A percentile compares a stretch with the other conserved stretches of the same genome.
Conservation (phyloP, 495 filamentous ascomycete genomes). For the Aspergillus sclerotioniger region DNA sequence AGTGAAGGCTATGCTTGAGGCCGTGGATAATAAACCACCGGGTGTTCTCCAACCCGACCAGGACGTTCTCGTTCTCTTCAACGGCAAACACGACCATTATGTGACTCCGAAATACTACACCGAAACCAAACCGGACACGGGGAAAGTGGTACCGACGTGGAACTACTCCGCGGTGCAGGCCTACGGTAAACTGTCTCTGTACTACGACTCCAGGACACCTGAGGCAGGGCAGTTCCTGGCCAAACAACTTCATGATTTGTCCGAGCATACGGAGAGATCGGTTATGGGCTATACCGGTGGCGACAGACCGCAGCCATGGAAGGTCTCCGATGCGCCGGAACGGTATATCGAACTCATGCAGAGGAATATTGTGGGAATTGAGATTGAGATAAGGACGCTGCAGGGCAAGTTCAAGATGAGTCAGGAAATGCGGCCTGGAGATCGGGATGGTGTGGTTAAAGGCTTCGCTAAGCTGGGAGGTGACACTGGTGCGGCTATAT, state of each 20-base stretch:
- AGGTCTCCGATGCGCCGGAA: conserved; percentile 47
- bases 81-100: conserved; percentile 48
- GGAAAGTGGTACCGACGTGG: conserved; percentile 61
- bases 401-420: conserved; percentile 59
- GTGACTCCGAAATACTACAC: conserved; percentile 59
- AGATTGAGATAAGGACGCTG: conserved; percentile 44
- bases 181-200: conserved; percentile 49
- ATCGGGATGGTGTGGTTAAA: conserved; percentile 45
- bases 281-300: conserved; percentile 45
- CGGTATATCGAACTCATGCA: conserved; percentile 47
- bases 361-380: conserved; percentile 53
- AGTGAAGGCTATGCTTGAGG: conserved; percentile 50
- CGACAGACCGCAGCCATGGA: conserved; percentile 36
- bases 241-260: conserved; percentile 45
- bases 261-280: conserved; percentile 37
- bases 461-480: conserved; percentile 22
- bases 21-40: conserved; percentile 21
- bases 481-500: conserved; percentile 31
- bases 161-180: conserved; percentile 57
- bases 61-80: conserved; percentile 52
- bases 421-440: conserved; percentile 46
- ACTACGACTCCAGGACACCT: conserved; percentile 31
- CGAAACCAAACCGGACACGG: conserved; percentile 51
- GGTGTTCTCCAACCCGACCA: conserved; percentile 14
- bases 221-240: conserved; percentile 41